Conservation (phyloP, 129 eudicot species). For the Artemisia argyi region DNA sequence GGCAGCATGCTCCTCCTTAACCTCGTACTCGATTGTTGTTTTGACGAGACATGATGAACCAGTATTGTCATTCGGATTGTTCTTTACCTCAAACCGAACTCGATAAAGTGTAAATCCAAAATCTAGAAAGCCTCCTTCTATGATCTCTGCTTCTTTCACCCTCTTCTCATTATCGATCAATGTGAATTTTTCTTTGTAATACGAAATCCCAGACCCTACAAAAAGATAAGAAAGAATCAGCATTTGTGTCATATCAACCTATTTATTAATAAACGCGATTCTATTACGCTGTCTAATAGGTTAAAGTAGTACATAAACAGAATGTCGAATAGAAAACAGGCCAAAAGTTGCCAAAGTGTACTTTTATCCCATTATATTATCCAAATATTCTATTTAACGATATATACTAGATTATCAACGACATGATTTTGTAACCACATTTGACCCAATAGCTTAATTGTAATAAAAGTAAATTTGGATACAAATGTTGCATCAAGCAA, state of each 20-base stretch:
- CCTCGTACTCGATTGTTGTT: slow-evolving; percentile 26
- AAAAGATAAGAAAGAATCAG: neutral
- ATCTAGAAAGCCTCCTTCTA: slow-evolving; percentile 34
- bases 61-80: slow-evolving; percentile 9
- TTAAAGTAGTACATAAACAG: too few species aligned
- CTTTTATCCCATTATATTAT: too few species aligned
- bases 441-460: too few species aligned
- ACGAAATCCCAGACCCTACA: slow-evolving; percentile 16
- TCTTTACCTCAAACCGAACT: slow-evolving; percentile 23
- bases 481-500: too few species aligned
- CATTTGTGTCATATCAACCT: neutral
- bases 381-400: too few species aligned
- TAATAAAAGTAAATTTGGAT: too few species aligned
- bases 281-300: neutral
- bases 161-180: slow-evolving; percentile 14
- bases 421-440: too few species aligned
- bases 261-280: neutral
- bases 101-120: slow-evolving; percentile 28
- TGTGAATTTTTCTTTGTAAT: slow-evolving; percentile 25
- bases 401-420: too few species aligned
- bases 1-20: slow-evolving; percentile 20
- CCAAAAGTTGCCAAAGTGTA: too few species aligned
- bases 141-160: slow-evolving; percentile 24
- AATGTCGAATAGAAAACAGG: too few species aligned
- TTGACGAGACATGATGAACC: slow-evolving; percentile 11